Evolutionary conservation across 208 protist species (phyloP).

Genomic region (Leishmania amazonensis): DNA sequence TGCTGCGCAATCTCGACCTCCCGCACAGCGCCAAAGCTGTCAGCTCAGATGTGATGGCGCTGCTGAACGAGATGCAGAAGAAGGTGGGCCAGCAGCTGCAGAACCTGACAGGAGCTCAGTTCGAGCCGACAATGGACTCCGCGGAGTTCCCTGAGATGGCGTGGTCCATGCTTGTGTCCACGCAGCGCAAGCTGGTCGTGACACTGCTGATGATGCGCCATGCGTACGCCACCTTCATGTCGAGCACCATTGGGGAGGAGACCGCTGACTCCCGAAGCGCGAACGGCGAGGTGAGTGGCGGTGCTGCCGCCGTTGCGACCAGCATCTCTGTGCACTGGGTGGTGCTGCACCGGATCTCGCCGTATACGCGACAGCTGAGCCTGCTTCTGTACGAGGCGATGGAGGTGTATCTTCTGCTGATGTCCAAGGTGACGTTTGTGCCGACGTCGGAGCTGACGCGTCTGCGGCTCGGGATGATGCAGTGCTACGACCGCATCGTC

Average conservation of each 20-base stretch:
- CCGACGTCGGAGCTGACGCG: conserved; percentile 75
- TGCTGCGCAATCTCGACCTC: conserved; percentile 84
- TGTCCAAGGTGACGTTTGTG: conserved; percentile 70
- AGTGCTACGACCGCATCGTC: conserved; percentile 62
- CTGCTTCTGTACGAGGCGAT: conserved; percentile 71
- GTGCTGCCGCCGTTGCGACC: conserved; percentile 22
- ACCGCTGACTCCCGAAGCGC: not conserved
- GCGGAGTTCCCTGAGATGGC: conserved; percentile 73
- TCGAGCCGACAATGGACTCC: conserved; percentile 79
- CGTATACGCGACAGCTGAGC: conserved; percentile 63
- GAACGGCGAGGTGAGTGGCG: conserved; percentile 19
- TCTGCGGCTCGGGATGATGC: conserved; percentile 70
- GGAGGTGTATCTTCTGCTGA: conserved; percentile 75
- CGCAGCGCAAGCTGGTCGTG: conserved; percentile 63
- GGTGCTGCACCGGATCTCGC: conserved; percentile 77
- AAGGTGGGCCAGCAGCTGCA: conserved; percentile 51
- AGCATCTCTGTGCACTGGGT: conserved; percentile 86
- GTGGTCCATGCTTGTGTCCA: conserved; percentile 61
- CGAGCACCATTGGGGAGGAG: conserved; percentile 46
- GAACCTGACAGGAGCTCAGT: conserved; percentile 53
- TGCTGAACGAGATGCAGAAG: conserved; percentile 65
- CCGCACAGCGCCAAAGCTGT: conserved; percentile 76
- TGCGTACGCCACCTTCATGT: conserved; percentile 87
- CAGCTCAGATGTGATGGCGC: conserved; percentile 36
- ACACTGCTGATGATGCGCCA: conserved; percentile 82